These are phyloP conservation scores for Ogataea henricii DNA, from an alignment of 805 yeast species.

Conservation along the genomic window DNA sequence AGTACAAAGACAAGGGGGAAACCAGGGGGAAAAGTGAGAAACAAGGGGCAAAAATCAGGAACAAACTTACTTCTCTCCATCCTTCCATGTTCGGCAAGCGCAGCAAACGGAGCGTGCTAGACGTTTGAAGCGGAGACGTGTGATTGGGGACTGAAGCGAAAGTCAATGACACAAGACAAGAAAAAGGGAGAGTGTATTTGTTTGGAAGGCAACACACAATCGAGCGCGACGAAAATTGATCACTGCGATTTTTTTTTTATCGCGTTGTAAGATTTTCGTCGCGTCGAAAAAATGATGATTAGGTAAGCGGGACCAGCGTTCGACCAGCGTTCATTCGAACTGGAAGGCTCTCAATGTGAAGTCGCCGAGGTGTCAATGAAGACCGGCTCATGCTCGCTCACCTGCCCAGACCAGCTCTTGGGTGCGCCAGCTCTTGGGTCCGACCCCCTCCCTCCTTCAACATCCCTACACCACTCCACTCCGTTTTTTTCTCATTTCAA, in stretches of 20 bases:
- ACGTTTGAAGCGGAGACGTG: neutral
- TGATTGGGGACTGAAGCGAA: neutral
- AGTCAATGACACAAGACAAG: neutral
- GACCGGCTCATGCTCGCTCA: too few species aligned
- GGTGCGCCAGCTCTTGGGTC: too few species aligned
- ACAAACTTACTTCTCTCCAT: conserved; percentile 49
- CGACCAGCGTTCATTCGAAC: too few species aligned
- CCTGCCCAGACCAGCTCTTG: too few species aligned
- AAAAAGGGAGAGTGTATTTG: neutral
- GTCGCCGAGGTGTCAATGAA: too few species aligned
- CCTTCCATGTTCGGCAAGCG: conserved; percentile 43
- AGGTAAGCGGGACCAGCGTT: too few species aligned
- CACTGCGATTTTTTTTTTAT: neutral
- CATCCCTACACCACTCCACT: too few species aligned
- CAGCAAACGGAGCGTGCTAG: conserved; percentile 9
- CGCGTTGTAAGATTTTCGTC: neutral
- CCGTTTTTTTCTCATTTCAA: too few species aligned
- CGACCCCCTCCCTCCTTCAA: too few species aligned
- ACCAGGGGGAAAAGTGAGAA: neutral
- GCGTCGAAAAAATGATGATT: too few species aligned
- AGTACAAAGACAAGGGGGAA: neutral
- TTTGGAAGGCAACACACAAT: neutral
- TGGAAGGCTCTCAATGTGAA: too few species aligned
- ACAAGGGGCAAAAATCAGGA: neutral
- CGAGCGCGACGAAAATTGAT: conserved; percentile 1